Evolutionary conservation across 371 early-diverging fungal genomes (phyloP).

Genomic region (Lichtheimia ornata): DNA sequence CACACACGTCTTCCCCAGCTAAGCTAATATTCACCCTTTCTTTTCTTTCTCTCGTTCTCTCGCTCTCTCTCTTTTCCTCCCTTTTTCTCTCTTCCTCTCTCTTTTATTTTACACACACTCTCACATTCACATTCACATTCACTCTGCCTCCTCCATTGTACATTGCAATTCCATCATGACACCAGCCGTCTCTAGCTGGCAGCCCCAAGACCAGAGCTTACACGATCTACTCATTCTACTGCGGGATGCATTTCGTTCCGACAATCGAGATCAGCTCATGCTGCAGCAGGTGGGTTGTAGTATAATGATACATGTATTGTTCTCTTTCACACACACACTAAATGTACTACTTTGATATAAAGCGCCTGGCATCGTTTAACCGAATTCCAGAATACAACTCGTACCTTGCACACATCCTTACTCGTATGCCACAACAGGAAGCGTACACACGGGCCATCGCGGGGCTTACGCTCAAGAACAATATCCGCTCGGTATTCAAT

Average conservation of each 20-base stretch:
- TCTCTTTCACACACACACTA: not conserved
- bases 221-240: conserved; percentile 32
- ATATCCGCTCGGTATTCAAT: conserved; percentile 59
- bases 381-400: conserved; percentile 84
- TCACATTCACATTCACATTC: no score
- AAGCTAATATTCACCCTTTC: no score
- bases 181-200: conserved; percentile 20
- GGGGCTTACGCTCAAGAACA: conserved; percentile 87
- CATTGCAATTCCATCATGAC: no score
- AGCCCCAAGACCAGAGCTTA: conserved; percentile 39
- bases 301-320: not conserved
- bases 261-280: conserved; percentile 27
- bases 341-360: conserved; percentile 5
- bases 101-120: no score
- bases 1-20: no score
- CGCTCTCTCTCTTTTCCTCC: no score
- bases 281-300: conserved; percentile 32
- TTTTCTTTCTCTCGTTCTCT: no score
- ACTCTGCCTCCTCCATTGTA: no score
- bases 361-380: conserved; percentile 80
- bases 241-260: conserved; percentile 34
- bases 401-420: conserved; percentile 83
- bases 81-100: no score
- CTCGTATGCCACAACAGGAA: conserved; percentile 58
- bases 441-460: conserved; percentile 75